phyloP scores from a whole-genome alignment of 192 early-diverging fungal genomes.

The Backusella tuberculispora region DNA sequence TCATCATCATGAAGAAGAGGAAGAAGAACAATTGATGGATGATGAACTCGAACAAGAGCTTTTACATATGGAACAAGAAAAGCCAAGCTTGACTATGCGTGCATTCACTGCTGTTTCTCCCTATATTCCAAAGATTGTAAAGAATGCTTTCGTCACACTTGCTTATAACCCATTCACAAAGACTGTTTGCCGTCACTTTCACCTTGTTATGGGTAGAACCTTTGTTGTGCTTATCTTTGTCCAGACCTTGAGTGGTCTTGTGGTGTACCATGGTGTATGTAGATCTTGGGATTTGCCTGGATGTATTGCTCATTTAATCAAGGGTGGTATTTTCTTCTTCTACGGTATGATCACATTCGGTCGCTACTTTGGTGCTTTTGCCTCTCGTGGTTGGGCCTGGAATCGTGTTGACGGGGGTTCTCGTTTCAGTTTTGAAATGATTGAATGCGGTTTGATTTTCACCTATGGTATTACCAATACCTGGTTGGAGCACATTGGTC shows the following conservation, averaged over 20 bases:
- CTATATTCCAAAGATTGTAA: slow-evolving; percentile 32
- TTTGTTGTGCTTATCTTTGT: slow-evolving; percentile 39
- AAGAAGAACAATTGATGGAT: slow-evolving; percentile 5
- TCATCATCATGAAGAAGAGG: slow-evolving; percentile 7
- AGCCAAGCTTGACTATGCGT: slow-evolving; percentile 27
- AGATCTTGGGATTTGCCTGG: slow-evolving; percentile 40
- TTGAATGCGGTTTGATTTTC: slow-evolving; percentile 39
- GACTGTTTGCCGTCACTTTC: slow-evolving; percentile 27
- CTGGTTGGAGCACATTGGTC: slow-evolving; percentile 47
- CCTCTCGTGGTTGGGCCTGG: slow-evolving; percentile 44
- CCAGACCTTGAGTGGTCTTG: slow-evolving; percentile 39
- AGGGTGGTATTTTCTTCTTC: slow-evolving; percentile 45
- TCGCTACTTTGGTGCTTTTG: slow-evolving; percentile 44
- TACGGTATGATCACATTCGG: slow-evolving; percentile 42
- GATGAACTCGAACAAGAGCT: neutral
- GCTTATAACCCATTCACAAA: slow-evolving; percentile 39
- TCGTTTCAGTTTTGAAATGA: slow-evolving; percentile 43
- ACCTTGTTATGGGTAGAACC: slow-evolving; percentile 32
- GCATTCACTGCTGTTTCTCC: slow-evolving; percentile 21
- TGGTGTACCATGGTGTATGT: slow-evolving; percentile 43
- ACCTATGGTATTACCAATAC: slow-evolving; percentile 46
- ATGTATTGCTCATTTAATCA: slow-evolving; percentile 44
- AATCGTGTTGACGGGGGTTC: slow-evolving; percentile 33
- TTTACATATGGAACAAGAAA: slow-evolving; percentile 1
- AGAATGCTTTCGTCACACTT: slow-evolving; percentile 13